Evolutionary conservation across 2,329 filamentous ascomycete genomes (phyloP), one percentile per base, ranked within the genome.

Genomic region (Corynespora cassiicola): DNA sequence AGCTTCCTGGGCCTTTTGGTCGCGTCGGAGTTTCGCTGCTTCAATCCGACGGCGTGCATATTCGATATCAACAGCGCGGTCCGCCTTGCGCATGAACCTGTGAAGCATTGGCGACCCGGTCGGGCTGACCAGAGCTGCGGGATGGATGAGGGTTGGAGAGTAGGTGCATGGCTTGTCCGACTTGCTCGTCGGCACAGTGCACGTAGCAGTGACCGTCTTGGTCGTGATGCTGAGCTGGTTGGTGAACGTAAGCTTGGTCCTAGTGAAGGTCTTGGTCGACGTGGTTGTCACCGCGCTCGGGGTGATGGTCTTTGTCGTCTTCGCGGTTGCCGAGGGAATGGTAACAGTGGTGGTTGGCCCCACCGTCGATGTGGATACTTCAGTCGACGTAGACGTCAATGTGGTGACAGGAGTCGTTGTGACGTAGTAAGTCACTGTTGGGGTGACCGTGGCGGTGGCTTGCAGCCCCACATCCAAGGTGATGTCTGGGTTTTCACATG

Each of bases 141-240:
- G 56, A 29, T 63, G 59, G 10, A 69, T 39, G 3, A 53, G 39
- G 20, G 65, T 70, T 3, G 69, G 70, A 2, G 54, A 61, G 50
- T 68, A 66, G 7, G 37, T 52, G 39, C 56, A 63, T 11, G 57
- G 55, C 44, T 70, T 69, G 39, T 72, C 69, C 19, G 43, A 54
- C 19, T 48, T 46, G 10, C 54, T 47, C 14, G 50, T 61, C 5
- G 64, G 56, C 2, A 62, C 52, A 7, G 63, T 70, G 58, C 70
- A 74, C 6, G 57, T 62, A 10, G 68, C 65, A 4, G 64, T 66
- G 2, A 58, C 54, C 1, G 70, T 73, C 30, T 62, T 58, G 1
- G 66, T 69, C 2, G 50, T 61, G 7, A 58, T 53, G 7, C 21
- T 36, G n/a, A 62, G 47, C 1, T 52, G 30, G 25, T 61, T 58